These are phyloP conservation scores for Vitis rupestris DNA, from an alignment of 164 flowering plant genomes.

Conservation along the genomic window DNA sequence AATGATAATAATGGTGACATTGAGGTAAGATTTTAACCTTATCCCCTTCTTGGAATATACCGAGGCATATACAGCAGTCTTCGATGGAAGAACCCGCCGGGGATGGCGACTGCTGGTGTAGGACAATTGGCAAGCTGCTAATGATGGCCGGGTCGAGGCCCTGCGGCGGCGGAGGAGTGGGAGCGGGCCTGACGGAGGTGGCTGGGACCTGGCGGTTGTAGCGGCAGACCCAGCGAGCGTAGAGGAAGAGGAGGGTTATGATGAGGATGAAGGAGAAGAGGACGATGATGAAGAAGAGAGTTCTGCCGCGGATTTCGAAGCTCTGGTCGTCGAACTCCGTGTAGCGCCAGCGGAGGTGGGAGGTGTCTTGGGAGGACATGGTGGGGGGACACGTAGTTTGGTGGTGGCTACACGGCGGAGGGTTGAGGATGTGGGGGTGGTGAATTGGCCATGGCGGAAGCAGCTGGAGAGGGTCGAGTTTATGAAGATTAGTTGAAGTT, in stretches of 20 bases:
- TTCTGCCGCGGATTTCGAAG: constrained; percentile 62
- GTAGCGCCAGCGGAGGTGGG: constrained; percentile 56
- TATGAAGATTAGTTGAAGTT: no score
- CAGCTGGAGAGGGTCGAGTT: no score
- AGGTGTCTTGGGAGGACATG: constrained; percentile 25
- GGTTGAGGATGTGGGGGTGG: no score
- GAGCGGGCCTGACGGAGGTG: neutral
- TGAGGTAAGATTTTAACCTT: constrained; percentile 66
- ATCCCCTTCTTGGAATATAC: constrained; percentile 52
- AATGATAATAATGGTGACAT: constrained; percentile 66
- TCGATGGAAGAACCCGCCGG: neutral
- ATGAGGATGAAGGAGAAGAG: constrained; percentile 46
- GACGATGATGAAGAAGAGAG: constrained; percentile 41
- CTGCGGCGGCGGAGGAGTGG: constrained; percentile 3
- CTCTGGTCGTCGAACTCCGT: constrained; percentile 49
- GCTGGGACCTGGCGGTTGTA: constrained; percentile 8
- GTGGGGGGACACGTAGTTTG: no score
- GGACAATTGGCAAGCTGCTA: constrained; percentile 38
- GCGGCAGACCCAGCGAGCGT: constrained; percentile 54
- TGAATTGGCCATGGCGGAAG: no score
- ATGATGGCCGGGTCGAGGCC: constrained; percentile 41
- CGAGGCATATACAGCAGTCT: constrained; percentile 81
- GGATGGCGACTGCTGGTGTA: constrained; percentile 21
- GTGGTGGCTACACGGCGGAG: neutral
- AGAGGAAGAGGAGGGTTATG: constrained; percentile 51